These are phyloP conservation scores for Arxiozyma slooffiae DNA, from an alignment of 1,139 yeast genomes.

Conservation along the genomic window DNA sequence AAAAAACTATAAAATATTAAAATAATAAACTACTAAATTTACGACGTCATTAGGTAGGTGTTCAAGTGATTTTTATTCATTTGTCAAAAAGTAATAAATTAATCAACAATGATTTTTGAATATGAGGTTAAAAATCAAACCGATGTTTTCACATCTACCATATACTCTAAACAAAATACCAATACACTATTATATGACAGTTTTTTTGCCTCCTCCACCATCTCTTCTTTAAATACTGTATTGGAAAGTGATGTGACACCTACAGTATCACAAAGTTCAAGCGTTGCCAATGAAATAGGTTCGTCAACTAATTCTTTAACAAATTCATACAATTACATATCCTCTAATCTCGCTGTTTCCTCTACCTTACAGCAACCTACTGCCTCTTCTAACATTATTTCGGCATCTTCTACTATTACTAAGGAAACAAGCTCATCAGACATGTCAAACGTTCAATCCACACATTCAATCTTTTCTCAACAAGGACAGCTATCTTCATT, in stretches of 20 bases:
- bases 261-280: neutral
- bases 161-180: neutral
- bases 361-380: neutral
- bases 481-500: neutral
- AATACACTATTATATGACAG: neutral
- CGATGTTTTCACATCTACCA: neutral
- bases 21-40: too few relatives aligned
- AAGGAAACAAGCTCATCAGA: neutral
- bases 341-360: neutral
- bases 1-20: too few relatives aligned
- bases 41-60: too few relatives aligned
- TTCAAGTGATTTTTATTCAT: neutral
- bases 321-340: too few relatives aligned
- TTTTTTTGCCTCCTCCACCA: neutral
- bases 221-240: neutral
- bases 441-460: neutral
- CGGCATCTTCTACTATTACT: neutral
- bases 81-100: too few relatives aligned
- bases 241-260: neutral
- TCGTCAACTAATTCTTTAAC: neutral
- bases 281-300: neutral
- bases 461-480: neutral
- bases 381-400: neutral
- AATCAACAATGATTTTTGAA: neutral
- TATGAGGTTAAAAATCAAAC: neutral